Percentiles rank a stretch among this genome's conserved stretches.
Conservation (phyloP, 2,329 filamentous ascomycete genomes). For the Zasmidium cellare region DNA sequence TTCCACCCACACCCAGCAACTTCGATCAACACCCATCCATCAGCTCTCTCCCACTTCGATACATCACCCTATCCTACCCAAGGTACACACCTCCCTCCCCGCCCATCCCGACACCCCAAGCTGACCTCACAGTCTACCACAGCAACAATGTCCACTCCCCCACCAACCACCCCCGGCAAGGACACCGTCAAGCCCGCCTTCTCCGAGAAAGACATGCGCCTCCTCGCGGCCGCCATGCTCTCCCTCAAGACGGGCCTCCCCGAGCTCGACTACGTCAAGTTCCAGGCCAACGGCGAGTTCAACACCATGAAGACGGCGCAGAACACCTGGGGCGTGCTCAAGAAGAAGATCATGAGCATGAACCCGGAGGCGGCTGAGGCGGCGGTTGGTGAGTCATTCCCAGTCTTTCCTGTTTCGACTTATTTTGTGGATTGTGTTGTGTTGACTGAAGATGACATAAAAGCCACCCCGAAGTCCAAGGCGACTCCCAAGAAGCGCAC, state of each 20-base stretch:
- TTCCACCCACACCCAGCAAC: not conserved
- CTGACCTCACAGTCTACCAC: not conserved
- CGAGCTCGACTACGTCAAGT: constrained; percentile 36
- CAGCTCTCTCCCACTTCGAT: not conserved
- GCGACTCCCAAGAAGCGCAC: constrained; percentile 29
- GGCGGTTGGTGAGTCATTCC: constrained; percentile 18
- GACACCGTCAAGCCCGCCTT: constrained; percentile 22
- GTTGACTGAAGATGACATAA: constrained; percentile 8
- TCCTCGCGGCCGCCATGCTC: constrained; percentile 30
- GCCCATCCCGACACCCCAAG: not conserved
- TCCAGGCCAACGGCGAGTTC: constrained; percentile 29
- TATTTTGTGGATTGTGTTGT: not conserved
- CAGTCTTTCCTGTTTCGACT: too few species aligned
- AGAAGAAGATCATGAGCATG: constrained; percentile 33
- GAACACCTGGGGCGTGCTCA: constrained; percentile 38
- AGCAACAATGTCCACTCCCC: constrained; percentile 14
- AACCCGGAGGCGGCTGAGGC: constrained; percentile 12
- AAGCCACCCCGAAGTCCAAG: constrained; percentile 19
- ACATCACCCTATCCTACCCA: not conserved
- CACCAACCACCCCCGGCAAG: constrained; percentile 8
- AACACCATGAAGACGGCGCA: constrained; percentile 32
- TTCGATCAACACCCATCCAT: not conserved
- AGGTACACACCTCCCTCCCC: not conserved
- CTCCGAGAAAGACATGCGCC: constrained; percentile 30
- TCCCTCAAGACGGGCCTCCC: constrained; percentile 35